Conservation (phyloP, 768 basidiomycete genomes). For the Hygrocybe coccinea region DNA sequence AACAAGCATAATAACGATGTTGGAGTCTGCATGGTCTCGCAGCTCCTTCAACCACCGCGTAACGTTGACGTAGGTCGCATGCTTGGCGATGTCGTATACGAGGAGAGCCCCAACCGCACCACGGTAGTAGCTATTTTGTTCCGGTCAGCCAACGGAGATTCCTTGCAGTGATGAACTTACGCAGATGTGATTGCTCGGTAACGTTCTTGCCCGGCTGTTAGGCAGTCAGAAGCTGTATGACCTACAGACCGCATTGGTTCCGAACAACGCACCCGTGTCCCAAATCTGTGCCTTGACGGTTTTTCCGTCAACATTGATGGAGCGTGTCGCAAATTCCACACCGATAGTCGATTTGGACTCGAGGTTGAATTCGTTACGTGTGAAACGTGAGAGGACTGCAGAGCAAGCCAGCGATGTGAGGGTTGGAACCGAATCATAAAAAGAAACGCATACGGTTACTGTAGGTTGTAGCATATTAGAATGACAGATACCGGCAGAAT, state of each 20-base stretch:
- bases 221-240: background rate
- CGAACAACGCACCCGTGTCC: slow-evolving; percentile 78
- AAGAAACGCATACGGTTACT: slow-evolving; percentile 31
- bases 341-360: slow-evolving; percentile 99
- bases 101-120: slow-evolving; percentile 91
- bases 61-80: slow-evolving; percentile 90
- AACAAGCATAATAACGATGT: slow-evolving; percentile 93
- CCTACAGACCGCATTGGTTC: background rate
- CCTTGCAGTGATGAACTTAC: slow-evolving; percentile 40
- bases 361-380: slow-evolving; percentile 97
- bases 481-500: slow-evolving; percentile 2
- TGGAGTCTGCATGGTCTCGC: slow-evolving; percentile 89
- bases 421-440: no score
- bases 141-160: background rate
- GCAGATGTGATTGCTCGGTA: slow-evolving; percentile 98
- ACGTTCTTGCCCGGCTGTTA: slow-evolving; percentile 87
- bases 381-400: slow-evolving; percentile 98
- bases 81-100: slow-evolving; percentile 92
- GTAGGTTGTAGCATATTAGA: background rate
- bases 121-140: slow-evolving; percentile 77
- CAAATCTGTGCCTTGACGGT: slow-evolving; percentile 98
- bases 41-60: slow-evolving; percentile 96
- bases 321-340: slow-evolving; percentile 96
- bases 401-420: background rate
- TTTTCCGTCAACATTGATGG: slow-evolving; percentile 93